Percentiles rank a stretch among this genome's conserved stretches.
phyloP scores from a whole-genome alignment of 1,139 yeast genomes.

The Diutina rugosa region DNA sequence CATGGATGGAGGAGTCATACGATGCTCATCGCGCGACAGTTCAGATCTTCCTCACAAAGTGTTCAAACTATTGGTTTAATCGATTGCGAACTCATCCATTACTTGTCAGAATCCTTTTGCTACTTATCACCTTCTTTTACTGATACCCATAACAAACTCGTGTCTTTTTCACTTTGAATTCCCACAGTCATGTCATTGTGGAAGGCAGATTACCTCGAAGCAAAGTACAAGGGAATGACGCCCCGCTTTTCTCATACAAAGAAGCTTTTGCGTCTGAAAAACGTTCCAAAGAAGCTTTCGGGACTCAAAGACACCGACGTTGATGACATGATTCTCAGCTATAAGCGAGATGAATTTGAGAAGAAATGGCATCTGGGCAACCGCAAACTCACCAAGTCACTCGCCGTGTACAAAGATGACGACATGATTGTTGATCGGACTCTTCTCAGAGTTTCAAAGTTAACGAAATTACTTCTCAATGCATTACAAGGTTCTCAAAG shows the following conservation, averaged over 20 bases:
- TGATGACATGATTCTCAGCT: conserved; percentile 23
- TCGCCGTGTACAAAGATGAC: conserved; percentile 7
- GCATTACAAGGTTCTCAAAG: conserved; percentile 16
- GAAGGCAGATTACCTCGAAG: conserved; percentile 40
- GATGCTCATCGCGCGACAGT: background rate
- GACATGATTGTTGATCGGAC: conserved; percentile 12
- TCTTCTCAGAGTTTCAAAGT: conserved; percentile 19
- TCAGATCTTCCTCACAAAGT: too few species aligned
- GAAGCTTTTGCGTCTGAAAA: conserved; percentile 29
- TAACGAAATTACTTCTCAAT: conserved; percentile 16
- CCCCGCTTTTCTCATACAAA: conserved; percentile 47
- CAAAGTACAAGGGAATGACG: conserved; percentile 24
- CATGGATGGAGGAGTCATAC: background rate
- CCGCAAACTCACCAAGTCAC: conserved; percentile 15
- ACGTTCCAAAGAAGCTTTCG: conserved; percentile 28
- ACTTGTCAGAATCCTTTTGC: too few species aligned
- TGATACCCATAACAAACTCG: background rate
- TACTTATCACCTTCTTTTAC: background rate
- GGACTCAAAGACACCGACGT: conserved; percentile 27
- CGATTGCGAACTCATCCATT: background rate
- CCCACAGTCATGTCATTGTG: conserved; percentile 14
- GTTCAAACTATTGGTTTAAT: background rate
- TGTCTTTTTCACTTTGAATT: background rate
- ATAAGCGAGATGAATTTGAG: conserved; percentile 37
- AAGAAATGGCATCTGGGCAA: conserved; percentile 28